Evolutionary conservation across 768 basidiomycete species (phyloP), one percentile per base, ranked within the genome.

Genomic region (Gloeophyllum trabeum): DNA sequence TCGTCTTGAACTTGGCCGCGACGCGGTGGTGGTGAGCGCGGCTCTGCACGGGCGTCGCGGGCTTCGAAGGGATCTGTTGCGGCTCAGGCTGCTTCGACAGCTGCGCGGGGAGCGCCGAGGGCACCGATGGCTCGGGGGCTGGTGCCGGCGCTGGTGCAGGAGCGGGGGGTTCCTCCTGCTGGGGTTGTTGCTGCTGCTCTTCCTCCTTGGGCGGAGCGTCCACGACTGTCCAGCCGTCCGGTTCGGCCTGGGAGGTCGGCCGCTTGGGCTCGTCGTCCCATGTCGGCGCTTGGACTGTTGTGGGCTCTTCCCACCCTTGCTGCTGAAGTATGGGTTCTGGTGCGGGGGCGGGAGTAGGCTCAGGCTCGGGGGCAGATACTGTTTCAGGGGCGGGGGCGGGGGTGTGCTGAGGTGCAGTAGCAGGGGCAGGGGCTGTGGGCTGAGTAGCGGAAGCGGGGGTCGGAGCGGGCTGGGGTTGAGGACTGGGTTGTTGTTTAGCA

Each of bases 261-360:
- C 52, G 51, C 39, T 68, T 65, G 12, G 75, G 70, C 39, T 84
- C 81, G 36, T 84, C 82, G 41, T 85, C 83, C 79, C 81, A 84
- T 28, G 71, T 66, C 5, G 77, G 81, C 6, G 71, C 63, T 50
- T 83, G 73, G 21, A 67, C 72, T 1, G 84, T 85, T 1, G 75
- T 81, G 1, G 83, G 79, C 47, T 84, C 83, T 58, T 87, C 83
- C 75, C 81, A 78, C 35, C 70, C 75, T 35, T 64, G 50, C 2
- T 45, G 54, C 30, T 52, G 51, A 35, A 57, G 52, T 5, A 55
- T 45, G 4, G 60, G 51, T 52, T 61, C 61, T 6, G 60, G 51
- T 5, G 42, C 34, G 23, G 36, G 43, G 20, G 50, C 37, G 32
- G 56, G 43, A 20, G 48, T 48, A 6, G 56, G 51, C 43, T 57